Base-by-base conservation (phyloP, 495 filamentous ascomycete species). In the Astrothelium subdiscretum region DNA sequence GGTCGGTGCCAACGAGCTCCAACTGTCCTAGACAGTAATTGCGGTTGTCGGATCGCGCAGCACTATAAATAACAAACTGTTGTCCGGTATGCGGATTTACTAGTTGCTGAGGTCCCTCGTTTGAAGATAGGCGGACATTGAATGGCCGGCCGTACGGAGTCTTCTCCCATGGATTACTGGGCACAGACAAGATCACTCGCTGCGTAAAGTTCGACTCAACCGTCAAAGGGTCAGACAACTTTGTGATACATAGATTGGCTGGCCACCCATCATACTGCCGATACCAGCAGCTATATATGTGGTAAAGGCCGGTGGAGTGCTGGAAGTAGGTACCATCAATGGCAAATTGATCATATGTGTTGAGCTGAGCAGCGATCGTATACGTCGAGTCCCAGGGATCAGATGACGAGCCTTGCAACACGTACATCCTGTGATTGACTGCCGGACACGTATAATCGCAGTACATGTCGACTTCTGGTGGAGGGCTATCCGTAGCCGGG, bases 261-360 rank as follows among this genome's bases (percentile, higher is more conserved):
- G 78, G 78, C 78, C 78, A 81, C 27, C 72, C 74, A 5, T 75
- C 73, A 64, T 76, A 77, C n/a, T 71, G 67, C 0, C 72, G 65
- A 32, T 75, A 72, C 78, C 78, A 81, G 67, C 78, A 81, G 3
- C 72, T 76, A 69, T 80, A 81, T 57, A 81, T 72, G 66, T 81
- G 78, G 69, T 79, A 78, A 3, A 79, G 68, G 10, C 71, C 66
- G 11, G 70, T 64, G 1, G 65, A 64, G 59, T 75, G 69, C 54
- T 72, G 69, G 66, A 81, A 78, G 42, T 80, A 81, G 2, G 78
- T 81, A 8, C 78, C 78, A 61, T 81, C 78, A 44, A 81, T 79
- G 20, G 78, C 78, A 62, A 81, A 81, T 68, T 77, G 74, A 59
- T 79, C 78, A 64, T 74, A 81, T 5, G 78, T 81, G 58, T 81